Percentiles rank a stretch among this genome's conserved stretches.
phyloP scores from a whole-genome alignment of 139 green algal species.

The Auxenochlorella pyrenoidosa region DNA sequence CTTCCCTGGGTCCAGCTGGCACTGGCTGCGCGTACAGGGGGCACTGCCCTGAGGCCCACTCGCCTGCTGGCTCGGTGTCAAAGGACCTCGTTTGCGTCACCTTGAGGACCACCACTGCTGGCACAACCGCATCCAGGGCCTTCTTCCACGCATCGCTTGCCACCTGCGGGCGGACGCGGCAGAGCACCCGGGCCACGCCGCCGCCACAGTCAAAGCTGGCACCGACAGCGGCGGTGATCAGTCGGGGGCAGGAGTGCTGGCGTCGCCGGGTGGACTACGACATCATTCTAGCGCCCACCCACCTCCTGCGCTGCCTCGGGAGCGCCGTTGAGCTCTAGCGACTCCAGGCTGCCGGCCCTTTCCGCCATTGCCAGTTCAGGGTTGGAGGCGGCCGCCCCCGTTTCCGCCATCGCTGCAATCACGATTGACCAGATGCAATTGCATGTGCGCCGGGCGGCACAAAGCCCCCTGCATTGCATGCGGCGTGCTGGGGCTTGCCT shows the following conservation, averaged over 20 bases:
- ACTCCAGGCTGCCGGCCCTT: not conserved
- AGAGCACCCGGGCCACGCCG: no score
- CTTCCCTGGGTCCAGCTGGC: no score
- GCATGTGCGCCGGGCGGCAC: no score
- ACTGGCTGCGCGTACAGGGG: no score
- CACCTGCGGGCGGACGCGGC: not conserved
- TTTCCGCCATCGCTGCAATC: not conserved
- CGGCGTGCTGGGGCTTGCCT: no score
- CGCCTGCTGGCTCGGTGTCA: constrained; percentile 86
- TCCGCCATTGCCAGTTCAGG: not conserved
- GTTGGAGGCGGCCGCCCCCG: not conserved
- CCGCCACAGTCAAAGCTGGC: no score
- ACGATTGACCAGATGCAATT: no score
- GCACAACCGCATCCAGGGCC: constrained; percentile 71
- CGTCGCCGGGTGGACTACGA: not conserved
- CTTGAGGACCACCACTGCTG: constrained; percentile 71
- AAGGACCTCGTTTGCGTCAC: constrained; percentile 77
- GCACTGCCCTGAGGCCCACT: no score
- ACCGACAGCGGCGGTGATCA: not conserved
- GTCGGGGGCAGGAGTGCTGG: no score
- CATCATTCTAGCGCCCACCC: no score
- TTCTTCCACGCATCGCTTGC: constrained; percentile 53
- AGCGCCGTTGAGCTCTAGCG: not conserved
- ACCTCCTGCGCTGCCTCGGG: not conserved
- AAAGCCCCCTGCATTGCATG: no score